A percentile compares a stretch with the other conserved stretches of the same genome.
These are phyloP conservation scores for Trichophyton mentagrophytes DNA, from an alignment of 2,329 filamentous ascomycete genomes.

Conservation along the genomic window DNA sequence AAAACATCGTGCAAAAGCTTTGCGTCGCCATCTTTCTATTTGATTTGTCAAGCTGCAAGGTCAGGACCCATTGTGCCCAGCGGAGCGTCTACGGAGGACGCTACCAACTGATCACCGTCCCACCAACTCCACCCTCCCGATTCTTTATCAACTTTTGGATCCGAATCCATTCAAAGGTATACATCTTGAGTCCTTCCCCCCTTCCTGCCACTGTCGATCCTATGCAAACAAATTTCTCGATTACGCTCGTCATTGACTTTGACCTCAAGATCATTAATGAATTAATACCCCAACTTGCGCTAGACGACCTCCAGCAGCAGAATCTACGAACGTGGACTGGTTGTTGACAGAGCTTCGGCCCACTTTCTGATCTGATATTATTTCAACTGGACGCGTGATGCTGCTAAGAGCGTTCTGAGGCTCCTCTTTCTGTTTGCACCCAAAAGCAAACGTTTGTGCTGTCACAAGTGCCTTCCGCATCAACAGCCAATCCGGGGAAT, in stretches of 20 bases:
- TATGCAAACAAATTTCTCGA: background rate
- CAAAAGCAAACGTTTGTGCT: background rate
- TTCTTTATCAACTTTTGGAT: constrained; percentile 5
- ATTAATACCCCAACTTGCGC: constrained; percentile 1
- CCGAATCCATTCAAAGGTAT: constrained; percentile 1
- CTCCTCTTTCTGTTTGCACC: background rate
- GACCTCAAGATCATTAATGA: background rate
- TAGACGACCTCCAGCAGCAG: background rate
- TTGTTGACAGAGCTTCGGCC: background rate
- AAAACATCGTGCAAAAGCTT: background rate
- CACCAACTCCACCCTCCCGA: constrained; percentile 11
- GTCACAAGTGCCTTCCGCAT: constrained; percentile 1
- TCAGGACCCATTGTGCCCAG: background rate
- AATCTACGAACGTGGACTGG: background rate
- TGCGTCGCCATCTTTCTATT: background rate
- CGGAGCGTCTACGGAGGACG: background rate
- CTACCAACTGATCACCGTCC: constrained; percentile 11
- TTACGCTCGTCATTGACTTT: constrained; percentile 1
- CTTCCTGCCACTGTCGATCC: constrained; percentile 10
- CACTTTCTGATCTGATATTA: background rate
- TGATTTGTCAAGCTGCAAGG: constrained; percentile 1
- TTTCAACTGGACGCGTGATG: background rate
- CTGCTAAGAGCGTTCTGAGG: background rate
- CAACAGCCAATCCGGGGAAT: constrained; percentile 3
- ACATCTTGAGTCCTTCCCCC: constrained; percentile 1